These are phyloP conservation scores for Fusarium odoratissimum DNA, from an alignment of 2,329 filamentous ascomycete genomes.

Conservation along the genomic window DNA sequence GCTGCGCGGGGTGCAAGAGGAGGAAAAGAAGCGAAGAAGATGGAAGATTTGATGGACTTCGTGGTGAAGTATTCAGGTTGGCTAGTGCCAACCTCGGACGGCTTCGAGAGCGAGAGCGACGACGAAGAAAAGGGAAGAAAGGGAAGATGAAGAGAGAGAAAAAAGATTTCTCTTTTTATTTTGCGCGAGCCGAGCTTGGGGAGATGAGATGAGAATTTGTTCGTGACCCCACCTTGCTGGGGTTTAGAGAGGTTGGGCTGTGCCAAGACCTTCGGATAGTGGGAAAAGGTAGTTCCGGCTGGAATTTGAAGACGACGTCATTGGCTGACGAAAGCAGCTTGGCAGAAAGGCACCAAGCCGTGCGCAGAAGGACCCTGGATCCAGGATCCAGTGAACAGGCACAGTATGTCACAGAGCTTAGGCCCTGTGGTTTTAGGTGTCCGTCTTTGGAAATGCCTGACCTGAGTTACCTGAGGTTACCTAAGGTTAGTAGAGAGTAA, in stretches of 20 bases:
- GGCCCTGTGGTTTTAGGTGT: slow-evolving; percentile 18
- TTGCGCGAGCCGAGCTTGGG: slow-evolving; percentile 41
- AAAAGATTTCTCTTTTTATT: slow-evolving; percentile 42
- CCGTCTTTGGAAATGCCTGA: slow-evolving; percentile 24
- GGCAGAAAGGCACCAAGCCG: slow-evolving; percentile 19
- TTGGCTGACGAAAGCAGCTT: slow-evolving; percentile 43
- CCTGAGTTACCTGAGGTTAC: not conserved
- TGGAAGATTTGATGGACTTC: slow-evolving; percentile 54
- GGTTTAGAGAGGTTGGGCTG: slow-evolving; percentile 44
- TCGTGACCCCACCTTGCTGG: slow-evolving; percentile 41
- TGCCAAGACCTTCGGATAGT: slow-evolving; percentile 17
- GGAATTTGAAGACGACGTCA: slow-evolving; percentile 32
- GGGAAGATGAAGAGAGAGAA: slow-evolving; percentile 22
- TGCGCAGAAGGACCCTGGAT: slow-evolving; percentile 33
- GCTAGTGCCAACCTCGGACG: slow-evolving; percentile 57
- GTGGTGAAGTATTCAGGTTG: slow-evolving; percentile 53
- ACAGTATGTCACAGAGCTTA: slow-evolving; percentile 17
- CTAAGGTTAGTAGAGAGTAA: not conserved
- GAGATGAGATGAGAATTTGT: slow-evolving; percentile 49
- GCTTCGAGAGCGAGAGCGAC: slow-evolving; percentile 42
- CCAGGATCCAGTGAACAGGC: slow-evolving; percentile 10
- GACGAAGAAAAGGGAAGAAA: slow-evolving; percentile 31
- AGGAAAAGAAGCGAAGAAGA: slow-evolving; percentile 65
- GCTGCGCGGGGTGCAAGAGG: slow-evolving; percentile 68
- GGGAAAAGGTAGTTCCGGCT: slow-evolving; percentile 32